Evolutionary conservation across 345 rosid species (phyloP).

Genomic region (Bretschneidera sinensis): DNA sequence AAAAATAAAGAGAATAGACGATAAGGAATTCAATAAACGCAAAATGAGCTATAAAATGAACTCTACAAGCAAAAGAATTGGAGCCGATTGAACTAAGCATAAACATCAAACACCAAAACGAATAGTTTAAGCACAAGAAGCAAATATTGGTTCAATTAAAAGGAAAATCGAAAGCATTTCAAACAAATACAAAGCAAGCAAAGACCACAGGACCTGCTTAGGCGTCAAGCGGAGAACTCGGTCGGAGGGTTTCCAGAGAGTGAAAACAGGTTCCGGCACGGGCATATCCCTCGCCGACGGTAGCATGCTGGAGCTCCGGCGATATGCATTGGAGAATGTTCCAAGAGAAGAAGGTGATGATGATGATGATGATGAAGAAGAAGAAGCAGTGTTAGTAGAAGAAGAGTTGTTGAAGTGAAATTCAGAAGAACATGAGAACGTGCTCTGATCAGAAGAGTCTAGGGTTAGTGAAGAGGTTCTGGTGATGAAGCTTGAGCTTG

Average conservation of each 20-base stretch:
- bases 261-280: constrained; percentile 23
- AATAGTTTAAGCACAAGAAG: neutral
- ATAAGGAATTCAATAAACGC: no score
- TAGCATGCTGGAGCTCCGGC: constrained; percentile 10
- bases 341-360: neutral
- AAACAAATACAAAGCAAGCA: no score
- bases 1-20: no score
- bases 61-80: no score
- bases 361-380: neutral
- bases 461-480: constrained; percentile 12
- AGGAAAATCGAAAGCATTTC: neutral
- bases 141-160: neutral
- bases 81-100: no score
- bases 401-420: neutral
- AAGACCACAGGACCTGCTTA: constrained; percentile 13
- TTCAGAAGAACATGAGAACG: constrained; percentile 10
- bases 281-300: constrained; percentile 11
- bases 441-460: constrained; percentile 9
- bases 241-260: constrained; percentile 36
- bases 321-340: constrained; percentile 7
- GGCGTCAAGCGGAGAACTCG: constrained; percentile 35
- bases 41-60: no score
- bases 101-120: neutral
- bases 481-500: constrained; percentile 10
- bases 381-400: neutral